Evolutionary conservation across 1,284 basidiomycete species (phyloP), one percentile per base, ranked within the genome.

Genomic region (Trametes sp.): DNA sequence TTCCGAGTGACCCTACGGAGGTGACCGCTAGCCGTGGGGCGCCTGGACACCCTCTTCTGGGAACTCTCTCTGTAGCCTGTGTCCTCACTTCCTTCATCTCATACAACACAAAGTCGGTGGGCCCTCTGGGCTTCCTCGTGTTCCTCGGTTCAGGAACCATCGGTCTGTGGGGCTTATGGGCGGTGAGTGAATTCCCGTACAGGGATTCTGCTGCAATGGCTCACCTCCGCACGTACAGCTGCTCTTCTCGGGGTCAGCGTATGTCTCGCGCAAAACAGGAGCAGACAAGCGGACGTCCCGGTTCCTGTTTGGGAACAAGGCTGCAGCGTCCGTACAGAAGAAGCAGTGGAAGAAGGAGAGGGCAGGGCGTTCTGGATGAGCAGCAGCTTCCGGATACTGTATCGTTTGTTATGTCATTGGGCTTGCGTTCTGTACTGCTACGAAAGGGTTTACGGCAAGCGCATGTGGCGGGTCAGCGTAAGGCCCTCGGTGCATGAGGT

Each of bases 231-330:
- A n/a, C n/a, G n/a, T n/a, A n/a, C 53, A 93, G 91, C 81, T 88
- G 48, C 71, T 88, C 54, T 93, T 93, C 69, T 82, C 83, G 33
- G 81, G 82, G 13, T 80, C 88, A 16, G 79, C 81, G 14, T 73
- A 77, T 48, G 75, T 84, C 46, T 92, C 90, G 23, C 85, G 83
- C 72, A 90, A 85, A 71, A 93, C 90, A 2, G 91, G 90, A 8
- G 88, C 90, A 28, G 90, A 93, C 77, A 93, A 93, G 71, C 87
- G 85, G 62, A 94, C 91, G 4, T 92, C 90, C 19, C 72, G 85
- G 2, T 92, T 93, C 74, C 77, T 93, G 21, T 94, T 94, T 72
- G 85, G 88, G 0, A 94, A 92, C 77, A 90, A 84, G 69, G 79
- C 80, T 45, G 86, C 90, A 28, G 90, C 92, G 10, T 91, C 89